Conservation (phyloP, 225 moss, liverwort and hornwort species). For the Thuidium tamariscinum region DNA sequence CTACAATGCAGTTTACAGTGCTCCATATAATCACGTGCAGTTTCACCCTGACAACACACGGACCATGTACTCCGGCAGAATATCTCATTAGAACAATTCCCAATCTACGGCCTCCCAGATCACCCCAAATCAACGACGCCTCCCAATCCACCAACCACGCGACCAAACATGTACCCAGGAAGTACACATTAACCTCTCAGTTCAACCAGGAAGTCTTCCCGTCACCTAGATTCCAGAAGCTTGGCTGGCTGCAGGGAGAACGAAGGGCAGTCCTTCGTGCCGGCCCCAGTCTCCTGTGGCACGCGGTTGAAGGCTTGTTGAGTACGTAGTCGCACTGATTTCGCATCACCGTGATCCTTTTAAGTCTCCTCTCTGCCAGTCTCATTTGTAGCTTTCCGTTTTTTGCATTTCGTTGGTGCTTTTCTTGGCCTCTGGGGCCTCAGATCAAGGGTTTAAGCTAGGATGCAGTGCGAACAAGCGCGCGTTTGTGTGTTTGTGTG, state of each 20-base stretch:
- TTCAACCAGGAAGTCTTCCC: background rate
- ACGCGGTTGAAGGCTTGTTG: background rate
- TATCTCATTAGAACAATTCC: constrained; percentile 18
- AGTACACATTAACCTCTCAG: accelerated
- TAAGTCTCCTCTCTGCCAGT: background rate
- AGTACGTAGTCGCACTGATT: background rate
- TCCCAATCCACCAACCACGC: background rate
- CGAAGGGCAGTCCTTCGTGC: background rate
- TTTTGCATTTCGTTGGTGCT: background rate
- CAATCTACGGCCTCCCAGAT: background rate
- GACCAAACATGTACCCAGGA: accelerated
- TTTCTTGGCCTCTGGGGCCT: background rate
- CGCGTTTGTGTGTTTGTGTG: background rate
- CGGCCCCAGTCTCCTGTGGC: background rate
- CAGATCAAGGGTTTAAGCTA: background rate
- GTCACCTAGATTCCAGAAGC: accelerated
- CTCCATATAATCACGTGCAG: background rate
- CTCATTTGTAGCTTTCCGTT: background rate
- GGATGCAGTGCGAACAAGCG: background rate
- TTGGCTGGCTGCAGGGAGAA: background rate
- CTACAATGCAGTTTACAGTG: too few relatives aligned
- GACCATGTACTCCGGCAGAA: background rate
- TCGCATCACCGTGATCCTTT: background rate
- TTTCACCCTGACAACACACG: background rate
- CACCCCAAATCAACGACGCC: background rate